Percentiles rank a stretch among this genome's conserved stretches.
Evolutionary conservation across 2,329 filamentous ascomycete species (phyloP).

Genomic region (Alternaria rosae): DNA sequence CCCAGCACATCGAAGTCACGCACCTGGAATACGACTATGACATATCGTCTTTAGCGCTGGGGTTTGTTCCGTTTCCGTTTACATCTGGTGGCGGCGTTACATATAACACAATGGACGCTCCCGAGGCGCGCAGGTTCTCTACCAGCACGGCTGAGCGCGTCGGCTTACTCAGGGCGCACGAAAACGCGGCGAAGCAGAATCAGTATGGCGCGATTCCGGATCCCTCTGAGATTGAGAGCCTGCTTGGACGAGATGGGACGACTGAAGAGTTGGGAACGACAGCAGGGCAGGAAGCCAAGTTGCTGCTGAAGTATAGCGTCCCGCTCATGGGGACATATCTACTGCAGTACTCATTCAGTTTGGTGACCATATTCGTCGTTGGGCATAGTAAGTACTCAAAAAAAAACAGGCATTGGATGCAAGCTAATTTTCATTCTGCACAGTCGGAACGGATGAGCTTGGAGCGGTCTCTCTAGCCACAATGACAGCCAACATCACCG

Average conservation of each 20-base stretch:
- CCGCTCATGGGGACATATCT: slow-evolving; percentile 63
- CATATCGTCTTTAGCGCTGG: slow-evolving; percentile 35
- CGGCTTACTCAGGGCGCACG: slow-evolving; percentile 33
- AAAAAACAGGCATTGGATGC: background rate
- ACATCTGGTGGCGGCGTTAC: slow-evolving; percentile 26
- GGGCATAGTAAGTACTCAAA: slow-evolving; percentile 52
- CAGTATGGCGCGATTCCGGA: slow-evolving; percentile 41
- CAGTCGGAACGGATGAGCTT: slow-evolving; percentile 59
- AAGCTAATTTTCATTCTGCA: background rate
- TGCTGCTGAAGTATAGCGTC: slow-evolving; percentile 54
- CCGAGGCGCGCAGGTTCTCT: slow-evolving; percentile 42
- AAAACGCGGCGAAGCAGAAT: slow-evolving; percentile 25
- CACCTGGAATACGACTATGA: slow-evolving; percentile 20
- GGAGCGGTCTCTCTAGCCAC: slow-evolving; percentile 61
- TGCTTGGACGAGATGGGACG: slow-evolving; percentile 32
- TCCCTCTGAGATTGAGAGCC: slow-evolving; percentile 36
- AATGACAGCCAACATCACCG: slow-evolving; percentile 63
- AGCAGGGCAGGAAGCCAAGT: slow-evolving; percentile 37
- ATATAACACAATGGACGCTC: slow-evolving; percentile 40
- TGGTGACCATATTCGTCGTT: slow-evolving; percentile 61
- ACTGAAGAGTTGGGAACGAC: slow-evolving; percentile 35
- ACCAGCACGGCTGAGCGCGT: slow-evolving; percentile 36
- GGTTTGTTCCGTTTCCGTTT: slow-evolving; percentile 31
- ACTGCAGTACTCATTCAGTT: slow-evolving; percentile 61
- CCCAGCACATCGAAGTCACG: background rate